Base-by-base conservation (phyloP, 1,139 yeast genomes). In the Hanseniaspora gamundiae region DNA sequence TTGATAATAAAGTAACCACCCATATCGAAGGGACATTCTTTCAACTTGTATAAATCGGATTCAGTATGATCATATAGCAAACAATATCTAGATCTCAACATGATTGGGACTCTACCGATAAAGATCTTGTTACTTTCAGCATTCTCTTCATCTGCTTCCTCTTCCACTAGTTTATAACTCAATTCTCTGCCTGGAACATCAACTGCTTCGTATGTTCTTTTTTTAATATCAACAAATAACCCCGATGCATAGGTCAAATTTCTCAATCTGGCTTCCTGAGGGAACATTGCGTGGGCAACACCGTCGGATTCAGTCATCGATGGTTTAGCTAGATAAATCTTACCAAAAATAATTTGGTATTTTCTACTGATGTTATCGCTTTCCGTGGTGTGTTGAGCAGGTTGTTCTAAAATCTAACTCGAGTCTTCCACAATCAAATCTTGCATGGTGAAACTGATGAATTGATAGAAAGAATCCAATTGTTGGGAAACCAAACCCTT, bases 281-380 rank as follows among this genome's bases (percentile, higher is more conserved):
- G 98, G 62, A 85, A 85, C 82, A 93, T 80, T 16, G 95, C 94
- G 57, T 87, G 93, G n/a, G 97, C 88, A 28, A 95, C 87, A 69
- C 99, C 99, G 67, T 93, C 99, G 28, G 97, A 95, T 69, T 93
- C 99, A 19, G 97, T 93, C 76, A 91, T 95, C 42, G 95, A 86
- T 36, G 99, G 98, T 58, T 91, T 85, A 35, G 97, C 87, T 54
- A 93, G 78, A 64, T 85, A 93, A 58, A 93, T 91, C 64, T 91
- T 93, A 51, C 98, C 99, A 66, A 93, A 93, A 26, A 88, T 79
- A 59, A 93, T 91, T 65, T 88, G 97, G 60, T 86, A 93, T 52
- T 96, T 78, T 65, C 87, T 80, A 64, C 85, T 87, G 55, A 85
- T 78, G 60, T 85, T 83, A 62, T 91, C 97, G 47, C 77, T 75